Conservation (phyloP, 2,329 filamentous ascomycete species). For the Diaporthe ampelina region DNA sequence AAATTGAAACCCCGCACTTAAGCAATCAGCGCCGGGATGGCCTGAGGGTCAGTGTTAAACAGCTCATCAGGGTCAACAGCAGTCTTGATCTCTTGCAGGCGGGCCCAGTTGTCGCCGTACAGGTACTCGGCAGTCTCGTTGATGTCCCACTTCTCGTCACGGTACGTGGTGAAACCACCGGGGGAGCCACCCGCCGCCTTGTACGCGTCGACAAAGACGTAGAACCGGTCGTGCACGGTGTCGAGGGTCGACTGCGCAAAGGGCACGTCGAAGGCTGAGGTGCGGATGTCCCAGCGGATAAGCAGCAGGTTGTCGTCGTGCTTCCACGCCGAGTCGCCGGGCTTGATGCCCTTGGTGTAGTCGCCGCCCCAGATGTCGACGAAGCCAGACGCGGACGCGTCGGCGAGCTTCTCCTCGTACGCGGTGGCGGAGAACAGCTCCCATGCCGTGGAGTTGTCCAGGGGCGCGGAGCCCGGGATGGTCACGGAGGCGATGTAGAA, state of each 20-base stretch:
- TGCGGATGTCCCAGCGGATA: constrained; percentile 34
- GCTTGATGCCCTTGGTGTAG: constrained; percentile 22
- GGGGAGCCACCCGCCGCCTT: constrained; percentile 1
- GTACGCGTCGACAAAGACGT: constrained; percentile 29
- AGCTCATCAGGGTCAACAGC: constrained; percentile 24
- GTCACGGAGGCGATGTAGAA: constrained; percentile 36
- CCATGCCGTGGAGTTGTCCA: constrained; percentile 35
- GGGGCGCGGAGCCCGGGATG: constrained; percentile 19
- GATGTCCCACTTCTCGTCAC: constrained; percentile 33
- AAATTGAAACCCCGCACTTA: background rate
- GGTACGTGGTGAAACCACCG: constrained; percentile 34
- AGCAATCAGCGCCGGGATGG: constrained; percentile 21
- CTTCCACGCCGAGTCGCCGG: constrained; percentile 33
- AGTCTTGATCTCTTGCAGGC: constrained; percentile 31
- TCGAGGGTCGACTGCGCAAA: constrained; percentile 28
- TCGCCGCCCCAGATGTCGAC: constrained; percentile 34
- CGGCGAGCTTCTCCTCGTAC: constrained; percentile 26
- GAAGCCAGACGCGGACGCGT: constrained; percentile 17
- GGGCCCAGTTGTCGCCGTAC: constrained; percentile 31
- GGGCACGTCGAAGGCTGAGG: constrained; percentile 3
- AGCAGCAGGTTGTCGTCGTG: constrained; percentile 38
- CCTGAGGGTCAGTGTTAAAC: constrained; percentile 37
- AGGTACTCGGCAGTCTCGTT: constrained; percentile 27
- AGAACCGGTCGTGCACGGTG: constrained; percentile 18
- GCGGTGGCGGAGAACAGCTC: constrained; percentile 31